Conservation (phyloP, 2,329 filamentous ascomycete species). For the Capronia epimyces region DNA sequence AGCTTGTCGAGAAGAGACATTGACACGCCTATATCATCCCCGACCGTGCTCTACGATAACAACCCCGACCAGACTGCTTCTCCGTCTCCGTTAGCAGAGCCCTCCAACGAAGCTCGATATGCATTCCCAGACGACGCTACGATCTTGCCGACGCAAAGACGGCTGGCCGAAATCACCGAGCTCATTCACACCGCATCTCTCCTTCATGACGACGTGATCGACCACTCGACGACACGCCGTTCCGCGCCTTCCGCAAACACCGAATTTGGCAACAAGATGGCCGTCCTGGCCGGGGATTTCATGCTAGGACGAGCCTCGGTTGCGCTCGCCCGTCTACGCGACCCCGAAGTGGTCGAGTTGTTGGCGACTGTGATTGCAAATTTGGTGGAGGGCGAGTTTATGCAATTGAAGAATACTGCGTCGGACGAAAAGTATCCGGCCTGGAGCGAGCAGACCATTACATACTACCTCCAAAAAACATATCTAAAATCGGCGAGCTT, state of each 20-base stretch:
- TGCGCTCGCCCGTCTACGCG: slow-evolving; percentile 78
- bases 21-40: slow-evolving; percentile 56
- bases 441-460: slow-evolving; percentile 82
- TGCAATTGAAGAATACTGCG: slow-evolving; percentile 97
- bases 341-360: slow-evolving; percentile 91
- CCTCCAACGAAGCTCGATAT: slow-evolving; percentile 40
- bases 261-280: slow-evolving; percentile 99
- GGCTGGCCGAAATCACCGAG: slow-evolving; percentile 93
- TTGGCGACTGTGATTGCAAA: slow-evolving; percentile 96
- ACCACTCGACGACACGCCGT: slow-evolving; percentile 79
- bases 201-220: slow-evolving; percentile 96
- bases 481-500: slow-evolving; percentile 94
- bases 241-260: slow-evolving; percentile 84
- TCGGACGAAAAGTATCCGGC: slow-evolving; percentile 75
- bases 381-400: slow-evolving; percentile 96
- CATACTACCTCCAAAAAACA: slow-evolving; percentile 96
- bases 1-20: slow-evolving; percentile 40
- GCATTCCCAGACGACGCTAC: slow-evolving; percentile 44
- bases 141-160: slow-evolving; percentile 86
- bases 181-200: slow-evolving; percentile 95
- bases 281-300: slow-evolving; percentile 94
- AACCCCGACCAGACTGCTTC: slow-evolving; percentile 63
- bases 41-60: slow-evolving; percentile 65
- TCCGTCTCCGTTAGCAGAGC: slow-evolving; percentile 50
- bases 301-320: slow-evolving; percentile 88